Evolutionary conservation across 2,329 filamentous ascomycete species (phyloP), one percentile per base, ranked within the genome.

Genomic region (Catunica adiposa): DNA sequence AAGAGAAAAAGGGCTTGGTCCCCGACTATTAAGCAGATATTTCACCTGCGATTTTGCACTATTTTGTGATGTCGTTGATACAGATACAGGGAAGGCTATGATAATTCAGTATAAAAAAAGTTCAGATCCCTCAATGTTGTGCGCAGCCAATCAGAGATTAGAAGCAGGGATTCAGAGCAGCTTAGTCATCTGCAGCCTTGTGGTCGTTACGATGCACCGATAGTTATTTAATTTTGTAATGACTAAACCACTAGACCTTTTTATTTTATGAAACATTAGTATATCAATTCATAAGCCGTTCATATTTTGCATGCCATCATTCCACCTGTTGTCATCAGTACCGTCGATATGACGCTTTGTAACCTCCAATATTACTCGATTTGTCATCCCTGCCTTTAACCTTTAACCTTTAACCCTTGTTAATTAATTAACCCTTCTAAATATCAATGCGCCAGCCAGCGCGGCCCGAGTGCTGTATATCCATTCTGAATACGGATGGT

Each of bases 51-150:
- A 34, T 5, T 34, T 34, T 34, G 29, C 11, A 11, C n/a, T 5
- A 34, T 34, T 34, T 34, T 5, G 29, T 34, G 29, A 34, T 34
- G 29, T 11, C 11, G 11, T 5, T 34, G 29, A 11, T 11, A 11
- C 11, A 5, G 29, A 34, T 34, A 34, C 11, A 54, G 11, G 15
- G 40, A 54, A 52, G 31, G 50, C 26, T 52, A 7, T 11, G 31
- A 52, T 52, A 17, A 7, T 52, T 51, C 11, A 11, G 15, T 22
- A 52, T 44, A 42, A 53, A 54, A 48, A 56, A 56, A 56, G 48
- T 52, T 47, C 38, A 46, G 31, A 47, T 53, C 38, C 38, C 17
- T 38, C 51, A 17, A 42, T 31, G 17, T 11, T 55, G 20, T n/a
- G 23, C 8, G 31, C 44, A 52, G 17, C 37, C 54, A 56, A 56